Evolutionary conservation across 2,329 filamentous ascomycete species (phyloP).

Genomic region (Xylariaceae sp.): DNA sequence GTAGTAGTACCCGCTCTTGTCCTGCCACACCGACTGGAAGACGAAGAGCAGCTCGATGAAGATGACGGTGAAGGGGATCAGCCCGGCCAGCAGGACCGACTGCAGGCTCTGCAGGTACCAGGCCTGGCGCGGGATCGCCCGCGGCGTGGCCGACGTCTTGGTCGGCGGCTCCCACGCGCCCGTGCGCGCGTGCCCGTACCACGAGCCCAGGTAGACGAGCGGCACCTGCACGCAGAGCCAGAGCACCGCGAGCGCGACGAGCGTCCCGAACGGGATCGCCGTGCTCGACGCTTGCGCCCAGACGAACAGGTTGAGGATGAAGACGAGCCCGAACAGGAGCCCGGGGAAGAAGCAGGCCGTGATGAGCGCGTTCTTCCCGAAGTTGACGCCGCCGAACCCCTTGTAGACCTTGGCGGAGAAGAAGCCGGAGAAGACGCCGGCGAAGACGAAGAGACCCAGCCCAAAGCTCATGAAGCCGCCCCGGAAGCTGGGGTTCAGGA

Average conservation of each 20-base stretch:
- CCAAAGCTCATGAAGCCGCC: slow-evolving; percentile 84
- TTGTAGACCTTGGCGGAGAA: slow-evolving; percentile 79
- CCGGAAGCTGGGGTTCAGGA: slow-evolving; percentile 83
- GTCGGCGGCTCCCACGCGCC: slow-evolving; percentile 76
- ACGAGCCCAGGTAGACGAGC: slow-evolving; percentile 74
- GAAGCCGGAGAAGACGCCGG: slow-evolving; percentile 79
- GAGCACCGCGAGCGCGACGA: slow-evolving; percentile 65
- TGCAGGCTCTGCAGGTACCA: slow-evolving; percentile 67
- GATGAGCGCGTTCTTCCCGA: slow-evolving; percentile 69
- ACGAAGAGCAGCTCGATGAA: slow-evolving; percentile 85
- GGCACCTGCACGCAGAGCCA: slow-evolving; percentile 86
- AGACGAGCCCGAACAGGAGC: slow-evolving; percentile 66
- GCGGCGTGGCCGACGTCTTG: slow-evolving; percentile 64
- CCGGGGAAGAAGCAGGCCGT: slow-evolving; percentile 77
- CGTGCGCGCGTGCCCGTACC: slow-evolving; percentile 65
- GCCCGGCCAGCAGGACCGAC: slow-evolving; percentile 64
- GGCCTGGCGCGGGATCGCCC: slow-evolving; percentile 67
- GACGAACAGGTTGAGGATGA: slow-evolving; percentile 81
- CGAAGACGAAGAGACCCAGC: slow-evolving; percentile 75
- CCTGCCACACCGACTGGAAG: slow-evolving; percentile 82
- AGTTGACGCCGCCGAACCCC: slow-evolving; percentile 72
- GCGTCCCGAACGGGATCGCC: slow-evolving; percentile 75
- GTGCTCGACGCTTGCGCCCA: slow-evolving; percentile 88
- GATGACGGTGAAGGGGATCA: slow-evolving; percentile 80
- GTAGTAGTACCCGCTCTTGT: slow-evolving; percentile 89